Evolutionary conservation across 768 basidiomycete species (phyloP), one percentile per base, ranked within the genome.

Genomic region (Calocybe indica): DNA sequence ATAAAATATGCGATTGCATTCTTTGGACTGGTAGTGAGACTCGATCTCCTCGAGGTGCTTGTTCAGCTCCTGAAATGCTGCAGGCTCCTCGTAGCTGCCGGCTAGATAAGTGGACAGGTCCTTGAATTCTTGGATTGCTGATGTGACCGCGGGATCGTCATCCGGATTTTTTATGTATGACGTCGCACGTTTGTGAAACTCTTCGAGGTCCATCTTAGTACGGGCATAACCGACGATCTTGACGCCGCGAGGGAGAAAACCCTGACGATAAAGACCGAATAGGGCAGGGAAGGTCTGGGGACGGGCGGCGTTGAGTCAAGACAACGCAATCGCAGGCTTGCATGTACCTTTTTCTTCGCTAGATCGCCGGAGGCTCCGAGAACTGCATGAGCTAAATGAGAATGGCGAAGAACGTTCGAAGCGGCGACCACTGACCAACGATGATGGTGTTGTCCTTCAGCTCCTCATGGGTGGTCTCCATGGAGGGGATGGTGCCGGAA

Each of bases 171-270:
- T 95, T 73, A 99, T 84, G 69, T 95, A 87, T 38, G 83, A 81
- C 1, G 85, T 86, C 40, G 76, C 76, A 43, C 94, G 88, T 63
- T 86, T 85, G 67, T 88, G 79, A 66, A 88, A 97, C 54, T 95
- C 94, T 34, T 74, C 74, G 22, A 72, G 62, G 63, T 86, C 82
- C 92, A 95, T 95, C 73, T 93, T 95, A 22, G 95, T 93, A 54
- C 95, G 82, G 22, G 95, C 95, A 65, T 98, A 99, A 15, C 95
- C 95, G 48, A 99, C 84, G 66, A 99, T 93, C 69, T 86, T 85
- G 55, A 86, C 76, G 64, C 80, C 87, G 46, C 75, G 75, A 28
- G 95, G 94, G 31, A 99, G 81, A 70, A 83, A 84, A 39, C 77
- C 81, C 52, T 82, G 80, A 53, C 76, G 75, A 74, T 80, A 96